phyloP scores from a whole-genome alignment of 2,329 filamentous ascomycete genomes.

The Chaetomium globosum region DNA sequence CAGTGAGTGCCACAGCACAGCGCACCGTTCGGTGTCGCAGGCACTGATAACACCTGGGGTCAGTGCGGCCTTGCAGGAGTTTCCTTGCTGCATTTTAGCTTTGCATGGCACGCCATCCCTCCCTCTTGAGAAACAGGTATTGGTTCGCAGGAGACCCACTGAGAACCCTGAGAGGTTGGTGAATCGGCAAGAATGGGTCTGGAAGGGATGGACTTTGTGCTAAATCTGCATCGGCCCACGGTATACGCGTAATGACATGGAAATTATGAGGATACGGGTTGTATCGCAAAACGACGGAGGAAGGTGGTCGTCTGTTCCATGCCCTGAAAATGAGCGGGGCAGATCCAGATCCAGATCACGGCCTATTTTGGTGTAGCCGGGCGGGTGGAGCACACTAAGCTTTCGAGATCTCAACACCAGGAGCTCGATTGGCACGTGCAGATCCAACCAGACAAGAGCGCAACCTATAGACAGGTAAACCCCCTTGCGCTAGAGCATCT shows the following conservation, averaged over 20 bases:
- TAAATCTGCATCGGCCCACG: neutral
- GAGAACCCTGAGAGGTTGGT: conserved; percentile 13
- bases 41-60: conserved; percentile 18
- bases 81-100: conserved; percentile 32
- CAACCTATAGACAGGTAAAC: conserved; percentile 1
- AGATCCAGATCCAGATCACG: neutral
- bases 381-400: conserved; percentile 6
- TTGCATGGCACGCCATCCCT: conserved; percentile 5
- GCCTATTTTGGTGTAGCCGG: neutral
- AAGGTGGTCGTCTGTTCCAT: neutral
- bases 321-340: neutral
- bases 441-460: conserved; percentile 5
- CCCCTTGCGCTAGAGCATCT: neutral
- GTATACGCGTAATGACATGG: neutral
- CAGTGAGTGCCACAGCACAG: neutral
- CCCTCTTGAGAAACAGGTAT: neutral
- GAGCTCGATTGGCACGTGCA: conserved; percentile 9
- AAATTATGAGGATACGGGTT: neutral
- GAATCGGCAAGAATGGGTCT: neutral
- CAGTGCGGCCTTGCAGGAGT: conserved; percentile 33
- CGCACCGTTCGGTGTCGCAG: too few relatives aligned
- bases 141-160: neutral
- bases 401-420: conserved; percentile 9
- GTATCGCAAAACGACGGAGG: neutral
- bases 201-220: neutral